Evolutionary conservation across 768 basidiomycete genomes (phyloP), one percentile per base, ranked within the genome.

Genomic region (Dentipellis fragilis): DNA sequence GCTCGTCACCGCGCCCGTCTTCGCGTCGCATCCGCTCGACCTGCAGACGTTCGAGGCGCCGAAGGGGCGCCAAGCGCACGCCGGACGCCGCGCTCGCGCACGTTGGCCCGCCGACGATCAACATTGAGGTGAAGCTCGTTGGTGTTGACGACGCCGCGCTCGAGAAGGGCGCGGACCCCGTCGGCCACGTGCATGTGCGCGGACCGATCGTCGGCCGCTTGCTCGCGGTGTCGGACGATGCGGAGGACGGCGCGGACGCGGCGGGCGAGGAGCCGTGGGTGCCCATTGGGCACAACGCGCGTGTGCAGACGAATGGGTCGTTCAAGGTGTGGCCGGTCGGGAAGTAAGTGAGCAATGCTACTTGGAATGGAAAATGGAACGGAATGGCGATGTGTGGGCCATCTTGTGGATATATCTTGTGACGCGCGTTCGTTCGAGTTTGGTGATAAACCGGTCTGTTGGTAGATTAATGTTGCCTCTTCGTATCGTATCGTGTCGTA

Each of bases 21-120:
- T 93, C 47, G 87, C 89, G 6, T 80, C 89, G 8, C 88, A 94
- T 64, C 83, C 88, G 8, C 79, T 90, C 54, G 93, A 97, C 66
- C 68, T 96, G 22, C 93, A 96, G 69, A 76, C 83, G 10, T 81
- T 91, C 34, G 54, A 58, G 2, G 54, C 64, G 1, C 64, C 65
- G 0, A 67, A 67, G n/a, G n/a, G 29, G 29, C 29, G 29, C 29
- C 29, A 66, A 68, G 17, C 61, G 68, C 6, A 68, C 71, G 38
- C 54, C 66, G 1, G 62, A 69, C 34, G 75, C 77, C 3, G 77
- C 77, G 62, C 57, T 67, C 9, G 72, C 76, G 12, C 79, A 80
- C 57, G 79, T 80, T 11, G 93, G 93, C 4, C 84, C 92, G 3
- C 93, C 94, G 2, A 79, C 83, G n/a, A 75, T 84, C 54, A 94